Percentiles rank a stretch among this genome's conserved stretches.
Evolutionary conservation across 2,329 filamentous ascomycete genomes (phyloP).

Genomic region (Colletotrichum incanum): DNA sequence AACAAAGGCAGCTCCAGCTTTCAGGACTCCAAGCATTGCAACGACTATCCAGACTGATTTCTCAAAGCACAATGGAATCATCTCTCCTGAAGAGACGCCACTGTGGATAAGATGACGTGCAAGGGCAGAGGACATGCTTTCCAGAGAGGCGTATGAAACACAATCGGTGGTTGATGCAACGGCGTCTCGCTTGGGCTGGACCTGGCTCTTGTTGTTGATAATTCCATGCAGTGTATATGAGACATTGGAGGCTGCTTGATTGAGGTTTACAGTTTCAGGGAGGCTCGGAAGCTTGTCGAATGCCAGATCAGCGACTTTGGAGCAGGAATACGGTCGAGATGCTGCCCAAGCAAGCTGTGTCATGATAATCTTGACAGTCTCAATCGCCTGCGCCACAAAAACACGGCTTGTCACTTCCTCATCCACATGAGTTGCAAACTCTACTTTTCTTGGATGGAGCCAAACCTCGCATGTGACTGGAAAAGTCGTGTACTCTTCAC

Average conservation of each 20-base stretch:
- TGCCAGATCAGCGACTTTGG: neutral
- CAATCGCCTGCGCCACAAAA: constrained; percentile 22
- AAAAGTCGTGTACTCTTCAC: constrained; percentile 38
- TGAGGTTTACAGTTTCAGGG: neutral
- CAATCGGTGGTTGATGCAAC: neutral
- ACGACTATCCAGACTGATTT: constrained; percentile 37
- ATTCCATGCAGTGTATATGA: constrained; percentile 8
- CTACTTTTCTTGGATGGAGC: constrained; percentile 16
- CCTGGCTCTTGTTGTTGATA: neutral
- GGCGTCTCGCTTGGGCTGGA: neutral
- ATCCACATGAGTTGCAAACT: constrained; percentile 38
- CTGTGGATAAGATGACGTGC: neutral
- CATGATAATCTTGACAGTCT: constrained; percentile 30
- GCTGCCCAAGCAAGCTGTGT: constrained; percentile 18
- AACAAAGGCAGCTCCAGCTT: constrained; percentile 30
- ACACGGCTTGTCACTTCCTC: constrained; percentile 30
- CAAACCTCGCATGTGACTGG: constrained; percentile 36
- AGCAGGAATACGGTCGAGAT: neutral
- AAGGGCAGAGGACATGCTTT: constrained; percentile 11
- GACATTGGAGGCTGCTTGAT: neutral
- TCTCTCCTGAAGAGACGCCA: neutral
- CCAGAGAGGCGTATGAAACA: constrained; percentile 13
- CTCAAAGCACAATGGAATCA: constrained; percentile 31
- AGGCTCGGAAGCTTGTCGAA: neutral
- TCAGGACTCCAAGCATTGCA: constrained; percentile 32